Evolutionary conservation across 495 filamentous ascomycete species (phyloP).

Genomic region (Sordaria brevicollis): DNA sequence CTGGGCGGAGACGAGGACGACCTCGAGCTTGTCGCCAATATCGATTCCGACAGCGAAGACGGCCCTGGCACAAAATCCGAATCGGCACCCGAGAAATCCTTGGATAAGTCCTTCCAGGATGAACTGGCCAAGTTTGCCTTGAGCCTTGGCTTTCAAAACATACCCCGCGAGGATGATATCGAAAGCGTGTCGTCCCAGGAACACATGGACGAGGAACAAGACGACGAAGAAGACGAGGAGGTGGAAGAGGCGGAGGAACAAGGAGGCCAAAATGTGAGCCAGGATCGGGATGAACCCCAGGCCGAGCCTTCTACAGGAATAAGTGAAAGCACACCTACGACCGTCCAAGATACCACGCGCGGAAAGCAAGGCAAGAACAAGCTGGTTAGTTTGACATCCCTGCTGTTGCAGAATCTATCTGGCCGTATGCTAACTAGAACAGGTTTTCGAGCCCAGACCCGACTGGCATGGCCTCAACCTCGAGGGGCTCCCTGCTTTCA

Average conservation of each 20-base stretch:
- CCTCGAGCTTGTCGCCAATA: conserved; percentile 50
- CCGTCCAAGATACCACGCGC: conserved; percentile 13
- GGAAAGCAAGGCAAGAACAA: conserved; percentile 17
- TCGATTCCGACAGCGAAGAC: conserved; percentile 53
- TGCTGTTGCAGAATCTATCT: background rate
- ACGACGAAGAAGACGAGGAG: conserved; percentile 15
- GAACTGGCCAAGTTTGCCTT: conserved; percentile 35
- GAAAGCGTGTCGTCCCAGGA: conserved; percentile 22
- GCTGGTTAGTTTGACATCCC: conserved; percentile 26
- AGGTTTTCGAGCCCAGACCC: conserved; percentile 67
- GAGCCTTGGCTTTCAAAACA: conserved; percentile 36
- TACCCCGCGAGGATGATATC: conserved; percentile 20
- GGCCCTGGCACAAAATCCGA: conserved; percentile 27
- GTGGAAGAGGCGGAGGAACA: conserved; percentile 18
- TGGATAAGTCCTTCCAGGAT: conserved; percentile 27
- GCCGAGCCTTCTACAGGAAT: conserved; percentile 6
- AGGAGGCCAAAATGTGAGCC: conserved; percentile 14
- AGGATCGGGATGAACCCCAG: conserved; percentile 9
- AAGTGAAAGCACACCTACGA: conserved; percentile 10
- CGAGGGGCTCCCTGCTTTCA: conserved; percentile 39
- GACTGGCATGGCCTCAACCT: conserved; percentile 74
- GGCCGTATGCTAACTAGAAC: background rate
- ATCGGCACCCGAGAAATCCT: conserved; percentile 8
- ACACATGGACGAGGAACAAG: conserved; percentile 20
- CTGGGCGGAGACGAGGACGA: conserved; percentile 73